These are phyloP conservation scores for Schizochytrium sp. DNA, from an alignment of 108 stramenopile genomes.

Conservation along the genomic window DNA sequence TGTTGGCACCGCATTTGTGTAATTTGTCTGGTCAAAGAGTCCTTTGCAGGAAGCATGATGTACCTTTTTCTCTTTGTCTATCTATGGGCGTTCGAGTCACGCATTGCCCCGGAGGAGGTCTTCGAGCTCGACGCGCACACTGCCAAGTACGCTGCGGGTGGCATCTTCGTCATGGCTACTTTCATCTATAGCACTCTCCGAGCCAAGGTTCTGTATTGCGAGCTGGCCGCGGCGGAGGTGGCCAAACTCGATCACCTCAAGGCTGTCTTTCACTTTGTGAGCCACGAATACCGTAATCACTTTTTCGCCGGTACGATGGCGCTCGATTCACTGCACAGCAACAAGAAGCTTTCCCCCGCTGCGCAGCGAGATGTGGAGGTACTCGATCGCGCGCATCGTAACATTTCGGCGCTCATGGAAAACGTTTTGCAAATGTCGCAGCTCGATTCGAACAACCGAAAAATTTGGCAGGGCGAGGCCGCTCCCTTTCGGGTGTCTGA, in stretches of 20 bases:
- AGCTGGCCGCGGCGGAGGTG: not conserved
- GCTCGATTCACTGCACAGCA: not conserved
- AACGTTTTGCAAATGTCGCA: not conserved
- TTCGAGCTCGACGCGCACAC: not conserved
- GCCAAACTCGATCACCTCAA: not conserved
- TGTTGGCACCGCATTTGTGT: not conserved
- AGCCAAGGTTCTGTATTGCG: not conserved
- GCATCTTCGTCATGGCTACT: not conserved
- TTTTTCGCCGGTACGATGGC: not conserved
- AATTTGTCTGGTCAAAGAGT: not conserved
- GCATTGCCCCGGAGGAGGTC: not conserved
- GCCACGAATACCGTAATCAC: not conserved
- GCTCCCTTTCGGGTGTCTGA: not conserved
- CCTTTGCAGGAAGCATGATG: not conserved
- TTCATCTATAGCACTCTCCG: not conserved
- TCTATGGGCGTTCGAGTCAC: not conserved
- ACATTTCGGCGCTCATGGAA: not conserved
- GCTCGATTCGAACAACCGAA: not conserved
- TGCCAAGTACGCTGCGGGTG: not conserved
- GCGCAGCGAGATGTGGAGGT: not conserved
- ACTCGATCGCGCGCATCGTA: not conserved
- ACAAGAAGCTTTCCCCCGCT: not conserved
- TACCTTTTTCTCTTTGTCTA: not conserved
- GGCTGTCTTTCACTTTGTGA: not conserved
- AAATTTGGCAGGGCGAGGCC: not conserved